A percentile compares a stretch with the other conserved stretches of the same genome.
phyloP scores from a whole-genome alignment of 2,329 filamentous ascomycete genomes.

The Epichloe gansuensis region DNA sequence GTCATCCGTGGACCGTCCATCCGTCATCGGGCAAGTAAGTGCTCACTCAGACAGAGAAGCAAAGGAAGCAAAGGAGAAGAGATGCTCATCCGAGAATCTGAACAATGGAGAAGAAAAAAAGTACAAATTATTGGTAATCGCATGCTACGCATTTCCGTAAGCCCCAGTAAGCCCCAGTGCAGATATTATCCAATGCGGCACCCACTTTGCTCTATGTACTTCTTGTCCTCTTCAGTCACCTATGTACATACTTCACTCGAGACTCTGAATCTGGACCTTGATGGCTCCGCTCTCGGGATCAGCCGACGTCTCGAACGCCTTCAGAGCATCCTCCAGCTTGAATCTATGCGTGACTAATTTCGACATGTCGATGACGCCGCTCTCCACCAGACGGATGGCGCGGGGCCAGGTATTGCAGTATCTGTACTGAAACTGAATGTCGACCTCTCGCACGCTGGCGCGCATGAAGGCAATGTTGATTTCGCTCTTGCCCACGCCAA shows the following conservation, averaged over 20 bases:
- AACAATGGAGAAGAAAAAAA: too few relatives aligned
- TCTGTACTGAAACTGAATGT: constrained; percentile 92
- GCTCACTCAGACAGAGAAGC: too few relatives aligned
- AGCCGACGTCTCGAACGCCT: constrained; percentile 81
- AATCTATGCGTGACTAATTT: constrained; percentile 83
- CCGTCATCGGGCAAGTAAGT: too few relatives aligned
- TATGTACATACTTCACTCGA: constrained; percentile 27
- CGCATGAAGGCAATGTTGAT: constrained; percentile 95
- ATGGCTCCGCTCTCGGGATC: constrained; percentile 90
- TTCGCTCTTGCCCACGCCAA: constrained; percentile 90
- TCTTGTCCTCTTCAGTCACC: not conserved
- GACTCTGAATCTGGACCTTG: constrained; percentile 86
- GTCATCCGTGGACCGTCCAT: too few relatives aligned
- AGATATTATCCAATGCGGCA: too few relatives aligned
- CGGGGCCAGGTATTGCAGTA: constrained; percentile 95
- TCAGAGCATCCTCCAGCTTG: constrained; percentile 70
- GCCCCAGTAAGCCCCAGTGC: too few relatives aligned
- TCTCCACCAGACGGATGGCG: constrained; percentile 78
- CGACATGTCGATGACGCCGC: constrained; percentile 68
- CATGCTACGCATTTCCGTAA: too few relatives aligned
- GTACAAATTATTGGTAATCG: too few relatives aligned
- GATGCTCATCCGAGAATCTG: not conserved
- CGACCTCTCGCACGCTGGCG: constrained; percentile 79
- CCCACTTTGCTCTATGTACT: not conserved
- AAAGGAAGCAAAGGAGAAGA: not conserved